Evolutionary conservation across 352 stramenopile species (phyloP), one percentile per base, ranked within the genome.

Genomic region (Globisporangium cylindrosporum): DNA sequence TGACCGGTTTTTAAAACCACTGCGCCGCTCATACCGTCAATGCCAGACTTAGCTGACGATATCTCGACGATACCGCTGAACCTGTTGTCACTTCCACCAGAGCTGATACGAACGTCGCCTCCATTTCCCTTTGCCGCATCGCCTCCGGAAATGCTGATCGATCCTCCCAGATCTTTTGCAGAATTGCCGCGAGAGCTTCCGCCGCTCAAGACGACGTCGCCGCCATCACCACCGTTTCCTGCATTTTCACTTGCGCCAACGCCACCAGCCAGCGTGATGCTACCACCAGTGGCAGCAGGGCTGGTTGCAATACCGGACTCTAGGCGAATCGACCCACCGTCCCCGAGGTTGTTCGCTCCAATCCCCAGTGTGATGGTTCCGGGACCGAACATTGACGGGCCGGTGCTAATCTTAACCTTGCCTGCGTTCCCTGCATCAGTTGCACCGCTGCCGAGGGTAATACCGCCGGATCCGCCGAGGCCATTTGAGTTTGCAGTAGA

Each of bases 161-260:
- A 75, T 8, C 86, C 86, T n/a, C 75, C 86, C 59, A 34, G 41
- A 66, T 94, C 84, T 69, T 85, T 74, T 56, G 74, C 69, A 48
- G 86, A 84, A 32, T 73, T 70, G 60, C 86, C 86, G 25, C 80
- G 64, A 0, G 82, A 91, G 15, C 59, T 74, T n/a, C 86, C 86
- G 59, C 80, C 86, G 34, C 58, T 65, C 32, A 94, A 38, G 27
- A 73, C 63, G 48, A 92, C 72, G 41, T 73, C 63, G 29, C 86
- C 86, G 10, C 86, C 86, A 54, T 94, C 82, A 15, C 86, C 86
- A 53, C 86, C 86, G 49, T 94, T 83, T 25, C 83, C 86, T 66
- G 82, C 81, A 65, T 89, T 91, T 36, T 89, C 79, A 64, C 86
- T 92, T 53, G 74, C 73, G 29, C 86, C 86, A 32, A 71, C 73